Conservation (phyloP, 192 early-diverging fungal genomes). For the Coemansia sp. region DNA sequence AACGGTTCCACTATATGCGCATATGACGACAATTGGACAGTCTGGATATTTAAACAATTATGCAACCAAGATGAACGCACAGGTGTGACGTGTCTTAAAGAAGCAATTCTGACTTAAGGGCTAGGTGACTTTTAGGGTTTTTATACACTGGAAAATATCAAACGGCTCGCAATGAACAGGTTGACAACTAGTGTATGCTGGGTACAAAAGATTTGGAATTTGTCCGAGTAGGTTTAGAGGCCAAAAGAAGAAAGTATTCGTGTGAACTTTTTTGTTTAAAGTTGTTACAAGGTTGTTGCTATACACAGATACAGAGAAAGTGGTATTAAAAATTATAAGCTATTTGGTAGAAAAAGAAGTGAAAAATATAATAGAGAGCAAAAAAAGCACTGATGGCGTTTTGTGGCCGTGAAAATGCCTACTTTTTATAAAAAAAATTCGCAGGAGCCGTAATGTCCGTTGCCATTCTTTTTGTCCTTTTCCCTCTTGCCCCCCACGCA, state of each 20-base stretch:
- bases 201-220: too few relatives aligned
- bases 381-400: conserved; percentile 10
- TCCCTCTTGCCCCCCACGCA: conserved; percentile 17
- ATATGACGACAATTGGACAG: conserved; percentile 1
- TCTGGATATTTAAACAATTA: not conserved
- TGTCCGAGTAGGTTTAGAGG: too few relatives aligned
- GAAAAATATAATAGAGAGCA: not conserved
- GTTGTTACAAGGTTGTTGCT: too few relatives aligned
- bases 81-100: too few relatives aligned
- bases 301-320: too few relatives aligned
- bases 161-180: too few relatives aligned
- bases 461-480: conserved; percentile 9
- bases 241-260: too few relatives aligned
- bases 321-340: not conserved
- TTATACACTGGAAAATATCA: too few relatives aligned
- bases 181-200: too few relatives aligned
- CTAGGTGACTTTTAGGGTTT: too few relatives aligned
- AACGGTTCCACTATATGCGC: conserved; percentile 5
- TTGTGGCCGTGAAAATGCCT: conserved; percentile 1
- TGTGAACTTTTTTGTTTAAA: too few relatives aligned
- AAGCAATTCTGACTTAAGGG: too few relatives aligned
- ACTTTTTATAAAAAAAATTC: conserved; percentile 7
- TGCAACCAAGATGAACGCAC: not conserved
- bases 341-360: conserved; percentile 2
- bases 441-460: conserved; percentile 6